These are phyloP conservation scores for Stropharia rugosoannulata DNA, from an alignment of 768 basidiomycete genomes.

Conservation along the genomic window DNA sequence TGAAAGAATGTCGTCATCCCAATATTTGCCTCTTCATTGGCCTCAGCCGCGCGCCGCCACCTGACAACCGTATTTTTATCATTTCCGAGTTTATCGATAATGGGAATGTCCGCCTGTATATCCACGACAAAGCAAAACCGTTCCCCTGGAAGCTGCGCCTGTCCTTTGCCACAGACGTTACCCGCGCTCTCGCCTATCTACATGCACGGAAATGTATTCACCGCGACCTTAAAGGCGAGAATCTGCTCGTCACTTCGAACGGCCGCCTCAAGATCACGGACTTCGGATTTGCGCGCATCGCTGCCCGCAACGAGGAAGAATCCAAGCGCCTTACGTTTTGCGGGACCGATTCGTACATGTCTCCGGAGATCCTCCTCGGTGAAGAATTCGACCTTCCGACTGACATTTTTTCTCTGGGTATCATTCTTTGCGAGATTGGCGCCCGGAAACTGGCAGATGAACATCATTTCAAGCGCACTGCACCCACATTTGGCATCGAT, in stretches of 20 bases:
- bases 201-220: slow-evolving; percentile 91
- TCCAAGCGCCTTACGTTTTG: slow-evolving; percentile 82
- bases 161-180: slow-evolving; percentile 93
- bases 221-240: slow-evolving; percentile 95
- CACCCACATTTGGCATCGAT: slow-evolving; percentile 82
- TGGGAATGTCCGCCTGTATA: slow-evolving; percentile 89
- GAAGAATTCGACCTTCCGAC: slow-evolving; percentile 92
- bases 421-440: slow-evolving; percentile 92
- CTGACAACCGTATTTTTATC: slow-evolving; percentile 88
- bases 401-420: slow-evolving; percentile 91
- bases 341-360: slow-evolving; percentile 96
- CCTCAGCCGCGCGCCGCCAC: slow-evolving; percentile 73
- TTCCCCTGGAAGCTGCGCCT: slow-evolving; percentile 94
- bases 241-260: slow-evolving; percentile 92
- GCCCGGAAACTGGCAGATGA: slow-evolving; percentile 86
- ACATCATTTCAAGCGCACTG: slow-evolving; percentile 67
- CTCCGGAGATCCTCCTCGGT: slow-evolving; percentile 90
- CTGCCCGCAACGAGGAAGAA: slow-evolving; percentile 90
- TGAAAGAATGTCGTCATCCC: slow-evolving; percentile 93
- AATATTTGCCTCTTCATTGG: slow-evolving; percentile 95
- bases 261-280: slow-evolving; percentile 98
- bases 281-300: slow-evolving; percentile 96
- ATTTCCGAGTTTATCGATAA: slow-evolving; percentile 94
- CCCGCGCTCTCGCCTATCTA: slow-evolving; percentile 94
- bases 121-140: slow-evolving; percentile 78